phyloP scores from a whole-genome alignment of 495 filamentous ascomycete species.

The Arthonia radiata region DNA sequence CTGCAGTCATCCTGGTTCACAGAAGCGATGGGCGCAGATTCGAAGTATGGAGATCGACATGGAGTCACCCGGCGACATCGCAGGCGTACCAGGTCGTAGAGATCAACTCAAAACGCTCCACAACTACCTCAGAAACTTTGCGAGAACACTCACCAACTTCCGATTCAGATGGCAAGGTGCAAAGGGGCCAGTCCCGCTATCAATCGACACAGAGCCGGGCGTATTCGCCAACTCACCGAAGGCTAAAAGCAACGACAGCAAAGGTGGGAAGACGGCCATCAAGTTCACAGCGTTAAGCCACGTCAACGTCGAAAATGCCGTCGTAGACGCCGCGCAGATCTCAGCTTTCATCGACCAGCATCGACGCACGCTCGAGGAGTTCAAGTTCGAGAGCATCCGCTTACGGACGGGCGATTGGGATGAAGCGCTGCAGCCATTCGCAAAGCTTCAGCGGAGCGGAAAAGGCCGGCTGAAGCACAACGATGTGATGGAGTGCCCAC shows the following conservation, averaged over 20 bases:
- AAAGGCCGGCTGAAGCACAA: slow-evolving; percentile 21
- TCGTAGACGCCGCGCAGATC: slow-evolving; percentile 42
- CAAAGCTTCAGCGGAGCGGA: slow-evolving; percentile 25
- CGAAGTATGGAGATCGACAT: slow-evolving; percentile 40
- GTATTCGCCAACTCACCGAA: no score
- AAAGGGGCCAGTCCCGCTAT: slow-evolving; percentile 40
- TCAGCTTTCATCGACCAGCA: slow-evolving; percentile 33
- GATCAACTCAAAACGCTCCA: slow-evolving; percentile 59
- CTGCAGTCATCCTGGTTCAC: slow-evolving; percentile 36
- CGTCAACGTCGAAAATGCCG: slow-evolving; percentile 39
- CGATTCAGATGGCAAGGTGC: slow-evolving; percentile 45
- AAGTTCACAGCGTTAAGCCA: slow-evolving; percentile 31
- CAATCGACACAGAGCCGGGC: slow-evolving; percentile 35
- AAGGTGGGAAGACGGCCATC: no score
- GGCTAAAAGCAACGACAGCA: no score
- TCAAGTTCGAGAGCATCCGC: slow-evolving; percentile 44
- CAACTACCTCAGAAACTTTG: slow-evolving; percentile 40
- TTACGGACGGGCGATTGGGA: slow-evolving; percentile 48
- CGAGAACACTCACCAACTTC: slow-evolving; percentile 32
- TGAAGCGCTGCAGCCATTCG: slow-evolving; percentile 42
- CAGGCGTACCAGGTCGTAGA: slow-evolving; percentile 21
- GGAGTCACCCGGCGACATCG: slow-evolving; percentile 25
- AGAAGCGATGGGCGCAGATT: slow-evolving; percentile 46
- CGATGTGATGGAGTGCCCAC: not conserved
- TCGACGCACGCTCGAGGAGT: slow-evolving; percentile 34